Base-by-base conservation (phyloP, 495 filamentous ascomycete species). In the Polyplosphaeria fusca region DNA sequence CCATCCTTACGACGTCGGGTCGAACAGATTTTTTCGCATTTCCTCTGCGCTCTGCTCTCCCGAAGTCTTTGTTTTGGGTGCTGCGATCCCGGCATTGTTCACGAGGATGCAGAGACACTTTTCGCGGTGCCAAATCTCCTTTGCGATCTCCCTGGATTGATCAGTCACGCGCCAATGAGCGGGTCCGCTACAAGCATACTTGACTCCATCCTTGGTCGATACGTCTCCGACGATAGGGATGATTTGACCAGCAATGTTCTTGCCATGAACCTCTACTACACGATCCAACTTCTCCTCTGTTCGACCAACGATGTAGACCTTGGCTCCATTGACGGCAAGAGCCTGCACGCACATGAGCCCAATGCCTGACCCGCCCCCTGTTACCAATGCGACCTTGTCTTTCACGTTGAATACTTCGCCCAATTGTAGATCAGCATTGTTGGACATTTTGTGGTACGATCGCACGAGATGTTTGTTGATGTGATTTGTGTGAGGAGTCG, bases 291-390 rank as follows among this genome's bases (percentile, higher is more conserved):
- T 83, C 53, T 81, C 76, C 41, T 68, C 61, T 4, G 76, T 81
- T 18, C 79, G 74, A n/a, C 79, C 80, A 9, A 78, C 76, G 52
- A 85, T 81, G 72, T 85, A 84, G 24, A 62, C 56, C 44, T 73
- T 73, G 20, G 66, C 79, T 5, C 82, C 81, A 61, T 84, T 85
- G 40, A 81, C 79, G 4, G 80, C 80, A 0, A 84, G 74, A 7
- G 81, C 77, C 68, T 84, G 81, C 0, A 73, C 71, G 47, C 51
- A 44, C 62, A 66, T 67, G 50, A 66, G 51, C 23, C 69, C 66
- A 53, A 70, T 73, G n/a, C 71, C 66, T 23, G 49, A 58, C 20
- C 70, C 66, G 28, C 66, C 81, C 48, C 81, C 81, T 5, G 79
- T 82, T 47, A 85, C 66, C 4, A 84, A 67, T 42, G 80, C 80